Evolutionary conservation across 2,329 filamentous ascomycete genomes (phyloP).

Genomic region (Ophiostoma piceae): DNA sequence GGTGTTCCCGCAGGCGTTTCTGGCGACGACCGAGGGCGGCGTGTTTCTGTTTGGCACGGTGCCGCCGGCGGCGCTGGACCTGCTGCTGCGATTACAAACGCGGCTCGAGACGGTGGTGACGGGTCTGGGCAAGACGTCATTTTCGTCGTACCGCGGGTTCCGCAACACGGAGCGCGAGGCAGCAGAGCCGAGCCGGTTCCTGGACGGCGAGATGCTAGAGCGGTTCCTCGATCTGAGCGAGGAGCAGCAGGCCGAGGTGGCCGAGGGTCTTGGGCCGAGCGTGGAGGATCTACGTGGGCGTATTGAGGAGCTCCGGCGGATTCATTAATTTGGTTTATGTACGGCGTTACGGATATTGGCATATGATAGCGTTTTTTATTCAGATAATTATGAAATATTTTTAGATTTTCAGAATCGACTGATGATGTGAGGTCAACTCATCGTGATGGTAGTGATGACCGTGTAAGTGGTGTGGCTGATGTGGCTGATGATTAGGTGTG

Average conservation of each 20-base stretch:
- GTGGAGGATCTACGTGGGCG: slow-evolving; percentile 58
- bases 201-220: slow-evolving; percentile 90
- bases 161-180: slow-evolving; percentile 64
- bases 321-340: slow-evolving; percentile 40
- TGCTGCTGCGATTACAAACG: slow-evolving; percentile 75
- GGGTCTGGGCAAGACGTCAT: slow-evolving; percentile 68
- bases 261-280: slow-evolving; percentile 53
- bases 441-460: neutral
- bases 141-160: slow-evolving; percentile 77
- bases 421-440: neutral
- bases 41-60: slow-evolving; percentile 88
- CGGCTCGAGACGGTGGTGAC: slow-evolving; percentile 62
- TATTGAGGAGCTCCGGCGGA: slow-evolving; percentile 57
- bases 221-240: slow-evolving; percentile 69
- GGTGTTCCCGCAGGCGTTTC: slow-evolving; percentile 75
- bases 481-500: neutral
- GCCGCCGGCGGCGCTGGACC: slow-evolving; percentile 63
- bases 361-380: neutral
- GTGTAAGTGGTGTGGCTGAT: slow-evolving; percentile 2
- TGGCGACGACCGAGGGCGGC: slow-evolving; percentile 85
- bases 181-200: slow-evolving; percentile 75
- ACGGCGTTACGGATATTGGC: neutral
- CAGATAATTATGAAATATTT: neutral
- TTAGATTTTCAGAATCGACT: neutral
- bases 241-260: slow-evolving; percentile 49